phyloP scores from a whole-genome alignment of 768 basidiomycete species.

The Fomitopsis pulvina region DNA sequence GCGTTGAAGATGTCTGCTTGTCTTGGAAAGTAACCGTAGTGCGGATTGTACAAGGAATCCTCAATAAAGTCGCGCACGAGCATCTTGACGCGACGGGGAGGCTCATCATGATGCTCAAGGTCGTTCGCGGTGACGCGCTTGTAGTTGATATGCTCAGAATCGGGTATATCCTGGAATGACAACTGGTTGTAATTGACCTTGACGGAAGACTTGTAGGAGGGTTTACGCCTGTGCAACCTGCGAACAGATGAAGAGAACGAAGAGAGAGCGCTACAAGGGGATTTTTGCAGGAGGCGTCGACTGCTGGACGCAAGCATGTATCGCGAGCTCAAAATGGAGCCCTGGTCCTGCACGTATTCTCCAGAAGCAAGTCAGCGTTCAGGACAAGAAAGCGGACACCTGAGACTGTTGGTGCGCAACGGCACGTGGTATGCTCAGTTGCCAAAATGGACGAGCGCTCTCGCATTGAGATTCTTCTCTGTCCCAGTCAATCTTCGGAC shows the following conservation, averaged over 20 bases:
- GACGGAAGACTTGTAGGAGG: conserved; percentile 25
- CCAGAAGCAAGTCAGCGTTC: neutral
- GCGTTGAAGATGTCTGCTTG: conserved; percentile 86
- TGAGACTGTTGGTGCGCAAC: no score
- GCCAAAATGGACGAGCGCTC: no score
- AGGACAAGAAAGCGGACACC: neutral
- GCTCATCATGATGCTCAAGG: conserved; percentile 45
- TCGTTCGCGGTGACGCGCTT: conserved; percentile 66
- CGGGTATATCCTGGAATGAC: conserved; percentile 42
- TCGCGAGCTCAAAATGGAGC: neutral
- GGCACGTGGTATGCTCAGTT: no score
- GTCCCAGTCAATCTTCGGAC: neutral
- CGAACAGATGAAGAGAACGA: neutral
- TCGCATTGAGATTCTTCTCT: no score
- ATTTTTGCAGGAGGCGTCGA: neutral
- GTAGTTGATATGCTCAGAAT: conserved; percentile 41
- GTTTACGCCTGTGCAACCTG: neutral
- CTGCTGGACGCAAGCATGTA: conserved; percentile 5
- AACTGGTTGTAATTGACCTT: conserved; percentile 78
- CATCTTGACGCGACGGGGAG: conserved; percentile 85
- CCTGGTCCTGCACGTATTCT: neutral
- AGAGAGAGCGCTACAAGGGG: neutral
- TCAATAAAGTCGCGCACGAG: conserved; percentile 95
- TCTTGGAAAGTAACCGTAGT: conserved; percentile 96
- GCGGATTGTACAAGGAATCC: conserved; percentile 92